Evolutionary conservation across 352 stramenopile species (phyloP), one percentile per base, ranked within the genome.

Genomic region (Phytophthora quininea): DNA sequence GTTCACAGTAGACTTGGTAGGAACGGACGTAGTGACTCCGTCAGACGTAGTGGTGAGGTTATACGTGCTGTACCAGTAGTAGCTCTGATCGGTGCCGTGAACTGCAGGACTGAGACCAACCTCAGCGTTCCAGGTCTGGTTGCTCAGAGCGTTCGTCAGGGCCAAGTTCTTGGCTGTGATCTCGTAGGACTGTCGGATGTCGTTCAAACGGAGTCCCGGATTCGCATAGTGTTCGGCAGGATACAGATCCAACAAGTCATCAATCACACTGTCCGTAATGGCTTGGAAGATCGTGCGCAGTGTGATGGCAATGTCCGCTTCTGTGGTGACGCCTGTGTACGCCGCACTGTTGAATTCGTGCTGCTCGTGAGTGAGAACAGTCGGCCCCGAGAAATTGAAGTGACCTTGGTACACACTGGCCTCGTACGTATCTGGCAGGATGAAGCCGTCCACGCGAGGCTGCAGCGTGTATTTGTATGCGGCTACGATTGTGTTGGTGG

Each of bases 331-430:
- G 0, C 62, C 67, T 1, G 29, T 3, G 29, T 67, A 70, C 0
- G 67, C 52, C 15, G 40, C 32, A 3, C 2, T 35, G 57, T 74
- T 75, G 0, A 38, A 40, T 27, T 75, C 67, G 27, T 74, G 67
- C 40, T 47, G 61, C 19, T 61, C 67, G 30, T 75, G 67, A 0
- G 67, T 56, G 37, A 75, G 56, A 2, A 75, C 67, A 5, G 58
- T 64, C 42, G 67, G 67, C 4, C 62, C 67, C 1, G 54, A 68
- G 53, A 75, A 75, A 53, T 75, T 75, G 47, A 75, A 71, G 54
- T 71, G 62, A 0, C 67, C 62, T 49, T 75, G 62, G 47, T 75
- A 75, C 45, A 75, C n/a, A 10, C 45, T 63, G 1, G 62, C 55
- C 42, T 75, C 67, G 42, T 64, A 71, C 27, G 67, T 75, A 48